phyloP scores from a whole-genome alignment of 805 yeast genomes.

The Yarrowia porcina region DNA sequence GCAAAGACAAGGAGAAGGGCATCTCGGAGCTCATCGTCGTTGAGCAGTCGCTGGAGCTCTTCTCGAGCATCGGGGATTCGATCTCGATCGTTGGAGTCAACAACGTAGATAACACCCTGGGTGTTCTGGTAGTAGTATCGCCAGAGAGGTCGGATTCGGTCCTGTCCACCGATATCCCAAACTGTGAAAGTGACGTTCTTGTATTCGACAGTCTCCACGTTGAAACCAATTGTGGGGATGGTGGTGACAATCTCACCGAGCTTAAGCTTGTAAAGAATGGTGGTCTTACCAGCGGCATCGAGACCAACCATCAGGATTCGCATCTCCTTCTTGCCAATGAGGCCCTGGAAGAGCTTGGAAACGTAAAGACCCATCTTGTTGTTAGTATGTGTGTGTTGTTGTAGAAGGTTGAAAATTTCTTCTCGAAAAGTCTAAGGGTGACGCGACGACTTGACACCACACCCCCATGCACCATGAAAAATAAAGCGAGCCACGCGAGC shows the following conservation, averaged over 20 bases:
- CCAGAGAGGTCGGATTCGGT: conserved; percentile 97
- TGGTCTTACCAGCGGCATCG: conserved; percentile 98
- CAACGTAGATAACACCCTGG: conserved; percentile 96
- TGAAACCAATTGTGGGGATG: conserved; percentile 95
- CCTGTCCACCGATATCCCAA: conserved; percentile 99
- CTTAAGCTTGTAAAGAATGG: conserved; percentile 90
- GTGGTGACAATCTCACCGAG: conserved; percentile 95
- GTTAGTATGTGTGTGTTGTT: conserved; percentile 24
- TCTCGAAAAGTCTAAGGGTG: conserved; percentile 24
- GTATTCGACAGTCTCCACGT: conserved; percentile 96
- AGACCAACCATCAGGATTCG: conserved; percentile 97
- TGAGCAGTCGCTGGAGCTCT: conserved; percentile 96
- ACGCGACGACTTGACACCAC: conserved; percentile 9
- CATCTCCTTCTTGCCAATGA: conserved; percentile 97
- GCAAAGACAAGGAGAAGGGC: conserved; percentile 94
- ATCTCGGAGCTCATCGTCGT: conserved; percentile 97
- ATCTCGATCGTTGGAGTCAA: conserved; percentile 96
- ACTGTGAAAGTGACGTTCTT: conserved; percentile 95
- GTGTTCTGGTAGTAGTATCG: conserved; percentile 98
- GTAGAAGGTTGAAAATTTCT: conserved; percentile 10
- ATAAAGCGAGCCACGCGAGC: conserved; percentile 14
- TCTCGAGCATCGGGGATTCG: conserved; percentile 98
- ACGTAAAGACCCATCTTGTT: conserved; percentile 85
- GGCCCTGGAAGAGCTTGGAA: conserved; percentile 91
- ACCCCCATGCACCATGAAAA: background rate